phyloP scores from a whole-genome alignment of 805 yeast species.

The Metschnikowia gelsemii region DNA sequence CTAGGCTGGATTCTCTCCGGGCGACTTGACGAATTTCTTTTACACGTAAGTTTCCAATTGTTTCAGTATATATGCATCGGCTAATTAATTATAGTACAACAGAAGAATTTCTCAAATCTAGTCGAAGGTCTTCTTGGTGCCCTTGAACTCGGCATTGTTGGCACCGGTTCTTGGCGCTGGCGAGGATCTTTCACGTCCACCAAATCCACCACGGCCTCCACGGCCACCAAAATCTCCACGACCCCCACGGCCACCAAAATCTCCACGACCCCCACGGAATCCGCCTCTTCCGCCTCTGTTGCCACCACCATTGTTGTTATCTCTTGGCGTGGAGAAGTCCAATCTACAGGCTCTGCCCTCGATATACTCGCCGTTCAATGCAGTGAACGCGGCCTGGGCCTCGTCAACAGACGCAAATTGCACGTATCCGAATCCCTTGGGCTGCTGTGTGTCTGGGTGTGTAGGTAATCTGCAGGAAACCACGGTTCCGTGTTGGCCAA shows the following conservation, averaged over 20 bases:
- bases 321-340: slow-evolving; percentile 92
- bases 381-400: slow-evolving; percentile 85
- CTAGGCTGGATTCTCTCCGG: neutral
- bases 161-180: slow-evolving; percentile 70
- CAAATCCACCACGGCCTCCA: slow-evolving; percentile 29
- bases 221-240: slow-evolving; percentile 18
- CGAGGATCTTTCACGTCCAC: slow-evolving; percentile 44
- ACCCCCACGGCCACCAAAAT: slow-evolving; percentile 19
- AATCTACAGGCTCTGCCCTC: slow-evolving; percentile 93
- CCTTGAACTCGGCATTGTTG: slow-evolving; percentile 69
- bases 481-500: slow-evolving; percentile 77
- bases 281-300: slow-evolving; percentile 16
- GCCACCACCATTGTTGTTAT: slow-evolving; percentile 35
- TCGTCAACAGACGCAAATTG: slow-evolving; percentile 85
- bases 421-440: slow-evolving; percentile 98
- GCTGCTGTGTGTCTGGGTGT: slow-evolving; percentile 97
- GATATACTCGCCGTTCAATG: slow-evolving; percentile 82
- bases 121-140: slow-evolving; percentile 81
- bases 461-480: slow-evolving; percentile 94
- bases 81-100: slow-evolving; percentile 9
- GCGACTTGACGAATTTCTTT: neutral
- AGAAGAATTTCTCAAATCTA: slow-evolving; percentile 28
- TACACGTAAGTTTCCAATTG: neutral
- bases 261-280: slow-evolving; percentile 21
- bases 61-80: slow-evolving; percentile 4